Base-by-base conservation (phyloP, 352 stramenopile genomes). In the Globisporangium recalcitrans region DNA sequence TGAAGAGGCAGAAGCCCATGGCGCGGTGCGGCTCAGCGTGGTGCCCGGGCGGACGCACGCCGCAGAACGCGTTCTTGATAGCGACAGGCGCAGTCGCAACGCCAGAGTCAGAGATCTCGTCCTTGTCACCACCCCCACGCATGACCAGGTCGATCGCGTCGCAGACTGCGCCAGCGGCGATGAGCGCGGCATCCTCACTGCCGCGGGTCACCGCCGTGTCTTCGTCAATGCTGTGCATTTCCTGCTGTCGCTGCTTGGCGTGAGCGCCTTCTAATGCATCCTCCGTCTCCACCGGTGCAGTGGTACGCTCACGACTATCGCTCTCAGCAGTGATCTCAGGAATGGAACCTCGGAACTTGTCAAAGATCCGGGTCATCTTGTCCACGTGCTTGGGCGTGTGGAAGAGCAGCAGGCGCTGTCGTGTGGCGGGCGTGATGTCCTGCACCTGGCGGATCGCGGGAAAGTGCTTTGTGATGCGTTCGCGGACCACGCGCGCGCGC, bases 1-100 rank as follows among this genome's bases (percentile, higher is more conserved):
- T 97, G 48, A 96, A 88, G 29, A 93, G 60, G 59, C 83, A 93
- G 44, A 93, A 93, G 44, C 90, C 90, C 78, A 95, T 93, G 4
- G 85, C 74, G 21, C 65, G 42, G 13, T 74, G 40, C 21, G 74
- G 70, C 36, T 88, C 90, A 13, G 88, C 88, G 73, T 97, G 90
- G 60, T 97, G 90, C 22, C 88, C 88, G 3, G 88, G 88, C 32
- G 88, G 88, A 36, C 88, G 73, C 27, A 91, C 78, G 0, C 87
- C 53, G 13, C 85, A 86, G 51, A 92, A 74, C 3, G 72, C 85
- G 34, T 76, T 80, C 36, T 68, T 40, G 27, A 67, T 58, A 10
- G 9, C 26, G 2, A 24, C 26, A 10, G n/a, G 16, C n/a, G 29
- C 11, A 10, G n/a, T 26, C n/a, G 29, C 11, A 21, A 16, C 9